Conservation (phyloP, 306 rosid species). For the Vigna unguiculata region DNA sequence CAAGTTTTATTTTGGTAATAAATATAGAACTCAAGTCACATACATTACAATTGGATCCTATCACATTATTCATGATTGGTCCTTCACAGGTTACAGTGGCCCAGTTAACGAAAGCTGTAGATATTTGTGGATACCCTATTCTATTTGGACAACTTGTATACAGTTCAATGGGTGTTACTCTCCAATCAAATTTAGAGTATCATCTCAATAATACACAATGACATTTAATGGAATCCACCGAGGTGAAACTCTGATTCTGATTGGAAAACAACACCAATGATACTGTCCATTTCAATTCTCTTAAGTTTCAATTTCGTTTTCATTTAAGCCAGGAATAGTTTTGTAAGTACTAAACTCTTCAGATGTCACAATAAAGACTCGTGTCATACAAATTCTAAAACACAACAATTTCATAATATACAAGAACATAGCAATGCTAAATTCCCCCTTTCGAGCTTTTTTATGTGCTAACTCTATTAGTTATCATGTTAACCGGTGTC, state of each 20-base stretch:
- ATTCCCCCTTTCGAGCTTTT: conserved; percentile 14
- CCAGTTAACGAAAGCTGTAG: conserved; percentile 31
- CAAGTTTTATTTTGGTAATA: no score
- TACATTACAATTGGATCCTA: neutral
- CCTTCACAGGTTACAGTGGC: conserved; percentile 1
- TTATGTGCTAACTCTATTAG: conserved; percentile 6
- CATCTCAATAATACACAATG: no score
- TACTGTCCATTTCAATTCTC: no score
- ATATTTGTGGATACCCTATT: neutral
- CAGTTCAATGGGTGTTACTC: no score
- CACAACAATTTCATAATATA: conserved; percentile 8
- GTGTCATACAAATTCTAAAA: conserved; percentile 8
- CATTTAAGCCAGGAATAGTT: no score
- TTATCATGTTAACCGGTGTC: neutral
- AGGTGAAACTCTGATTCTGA: no score
- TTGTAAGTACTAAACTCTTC: no score
- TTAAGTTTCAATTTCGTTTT: no score
- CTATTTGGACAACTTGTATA: no score
- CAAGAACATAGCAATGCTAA: conserved; percentile 12
- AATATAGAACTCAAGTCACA: neutral
- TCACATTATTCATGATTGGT: conserved; percentile 21
- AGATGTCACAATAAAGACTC: conserved; percentile 3
- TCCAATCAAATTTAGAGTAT: no score
- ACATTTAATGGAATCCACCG: no score
- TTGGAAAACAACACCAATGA: no score